Evolutionary conservation across 805 yeast genomes (phyloP).

Genomic region (Starmerella sirachaensis): DNA sequence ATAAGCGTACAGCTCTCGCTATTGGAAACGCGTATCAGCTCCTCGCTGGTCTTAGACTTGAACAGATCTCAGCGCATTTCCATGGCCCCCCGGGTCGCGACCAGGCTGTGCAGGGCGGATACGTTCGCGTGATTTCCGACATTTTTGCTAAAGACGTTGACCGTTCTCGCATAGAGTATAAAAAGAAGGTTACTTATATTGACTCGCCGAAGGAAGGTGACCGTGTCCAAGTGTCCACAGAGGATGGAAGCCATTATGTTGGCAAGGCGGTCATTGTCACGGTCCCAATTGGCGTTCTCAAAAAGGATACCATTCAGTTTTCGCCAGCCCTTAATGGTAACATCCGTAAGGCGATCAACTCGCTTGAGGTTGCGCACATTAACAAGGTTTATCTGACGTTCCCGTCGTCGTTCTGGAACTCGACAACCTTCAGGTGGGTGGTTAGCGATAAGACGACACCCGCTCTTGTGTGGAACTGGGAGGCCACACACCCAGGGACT

Average conservation of each 20-base stretch:
- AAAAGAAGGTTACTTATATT: conserved; percentile 16
- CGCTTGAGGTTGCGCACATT: conserved; percentile 38
- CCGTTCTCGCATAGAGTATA: conserved; percentile 14
- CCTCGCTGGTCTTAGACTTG: conserved; percentile 8
- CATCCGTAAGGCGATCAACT: conserved; percentile 15
- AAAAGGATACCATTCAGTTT: conserved; percentile 17
- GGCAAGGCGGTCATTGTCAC: conserved; percentile 24
- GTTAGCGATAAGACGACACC: conserved; percentile 40
- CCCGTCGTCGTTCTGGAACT: conserved; percentile 49
- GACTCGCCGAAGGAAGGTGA: conserved; percentile 7
- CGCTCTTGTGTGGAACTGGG: conserved; percentile 47
- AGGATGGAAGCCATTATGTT: conserved; percentile 15
- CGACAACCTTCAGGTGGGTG: conserved; percentile 38
- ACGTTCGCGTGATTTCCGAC: conserved; percentile 13
- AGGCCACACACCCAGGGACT: conserved; percentile 32
- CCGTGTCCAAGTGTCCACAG: conserved; percentile 17
- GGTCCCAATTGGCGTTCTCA: conserved; percentile 21
- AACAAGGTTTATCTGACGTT: conserved; percentile 69
- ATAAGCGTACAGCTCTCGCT: conserved; percentile 10
- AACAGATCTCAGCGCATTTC: conserved; percentile 12
- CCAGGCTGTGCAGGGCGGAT: conserved; percentile 22
- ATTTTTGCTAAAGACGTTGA: conserved; percentile 16
- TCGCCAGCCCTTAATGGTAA: conserved; percentile 17
- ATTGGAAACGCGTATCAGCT: conserved; percentile 13
- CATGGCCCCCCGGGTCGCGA: conserved; percentile 20